phyloP scores from a whole-genome alignment of 1,284 basidiomycete species.

The Blastosporella zonata region DNA sequence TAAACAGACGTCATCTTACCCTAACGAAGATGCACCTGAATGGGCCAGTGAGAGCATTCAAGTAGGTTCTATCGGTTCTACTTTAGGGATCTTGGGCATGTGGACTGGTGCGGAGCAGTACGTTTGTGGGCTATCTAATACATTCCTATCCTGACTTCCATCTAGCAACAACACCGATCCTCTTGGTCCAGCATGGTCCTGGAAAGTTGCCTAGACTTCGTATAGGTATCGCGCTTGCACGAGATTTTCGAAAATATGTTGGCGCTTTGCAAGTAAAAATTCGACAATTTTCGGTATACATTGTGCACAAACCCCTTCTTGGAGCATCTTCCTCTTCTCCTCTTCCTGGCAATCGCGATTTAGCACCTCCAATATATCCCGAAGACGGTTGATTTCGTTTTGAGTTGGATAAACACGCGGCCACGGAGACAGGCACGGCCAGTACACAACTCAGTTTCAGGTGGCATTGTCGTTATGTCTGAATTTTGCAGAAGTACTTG shows the following conservation, averaged over 20 bases:
- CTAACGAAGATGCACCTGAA: conserved; percentile 29
- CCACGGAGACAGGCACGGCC: not conserved
- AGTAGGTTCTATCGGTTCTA: conserved; percentile 50
- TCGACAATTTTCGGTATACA: conserved; percentile 4
- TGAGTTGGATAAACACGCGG: not conserved
- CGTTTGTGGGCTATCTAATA: conserved; percentile 6
- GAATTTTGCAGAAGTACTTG: conserved; percentile 5
- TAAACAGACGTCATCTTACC: conserved; percentile 25
- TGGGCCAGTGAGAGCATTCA: conserved; percentile 59
- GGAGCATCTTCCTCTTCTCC: conserved; percentile 2
- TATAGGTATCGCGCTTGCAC: not conserved
- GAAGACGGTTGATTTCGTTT: conserved; percentile 4
- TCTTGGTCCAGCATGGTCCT: conserved; percentile 56
- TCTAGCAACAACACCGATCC: conserved; percentile 36
- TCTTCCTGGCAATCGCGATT: not conserved
- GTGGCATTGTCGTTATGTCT: not conserved
- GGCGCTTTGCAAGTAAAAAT: not conserved
- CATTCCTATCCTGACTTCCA: not conserved
- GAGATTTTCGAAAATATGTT: conserved; percentile 2
- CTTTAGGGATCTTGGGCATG: conserved; percentile 50
- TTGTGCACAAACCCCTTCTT: not conserved
- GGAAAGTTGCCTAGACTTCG: conserved; percentile 38
- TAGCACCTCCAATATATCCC: conserved; percentile 3
- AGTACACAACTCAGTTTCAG: not conserved
- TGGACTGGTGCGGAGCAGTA: conserved; percentile 61